Conservation (phyloP, 2,329 filamentous ascomycete species). For the Bimuria novae-zelandiae region DNA sequence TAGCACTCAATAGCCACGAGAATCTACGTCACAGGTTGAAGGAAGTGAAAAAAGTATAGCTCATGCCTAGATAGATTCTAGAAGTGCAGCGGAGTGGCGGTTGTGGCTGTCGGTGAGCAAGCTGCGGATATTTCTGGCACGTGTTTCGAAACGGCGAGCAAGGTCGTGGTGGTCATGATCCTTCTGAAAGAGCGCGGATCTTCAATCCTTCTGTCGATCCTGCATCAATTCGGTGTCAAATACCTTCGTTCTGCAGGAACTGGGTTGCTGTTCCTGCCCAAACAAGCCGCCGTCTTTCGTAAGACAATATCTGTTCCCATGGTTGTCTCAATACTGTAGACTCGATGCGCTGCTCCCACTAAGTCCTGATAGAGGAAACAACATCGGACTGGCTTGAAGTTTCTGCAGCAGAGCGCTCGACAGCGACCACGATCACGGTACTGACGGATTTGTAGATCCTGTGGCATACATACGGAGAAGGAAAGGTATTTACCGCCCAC, state of each 20-base stretch:
- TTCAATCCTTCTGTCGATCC: background rate
- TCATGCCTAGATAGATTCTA: background rate
- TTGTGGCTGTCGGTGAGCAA: background rate
- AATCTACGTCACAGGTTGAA: constrained; percentile 1
- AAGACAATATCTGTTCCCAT: no score
- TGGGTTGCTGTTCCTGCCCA: no score
- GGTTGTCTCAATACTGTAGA: no score
- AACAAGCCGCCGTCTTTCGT: no score
- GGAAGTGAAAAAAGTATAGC: background rate
- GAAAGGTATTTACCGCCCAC: no score
- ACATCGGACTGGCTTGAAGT: background rate
- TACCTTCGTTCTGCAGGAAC: no score
- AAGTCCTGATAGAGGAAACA: no score
- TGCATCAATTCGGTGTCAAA: no score
- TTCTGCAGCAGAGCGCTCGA: background rate
- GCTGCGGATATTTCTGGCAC: background rate
- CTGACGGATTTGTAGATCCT: no score
- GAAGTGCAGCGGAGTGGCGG: background rate
- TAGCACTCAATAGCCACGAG: background rate
- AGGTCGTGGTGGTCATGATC: background rate
- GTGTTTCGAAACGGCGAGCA: background rate
- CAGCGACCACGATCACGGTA: no score
- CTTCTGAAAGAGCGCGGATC: background rate
- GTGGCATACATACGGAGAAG: no score
- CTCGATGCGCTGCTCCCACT: background rate